Conservation (phyloP, 768 basidiomycete genomes). For the Naganishia friedmannii region DNA sequence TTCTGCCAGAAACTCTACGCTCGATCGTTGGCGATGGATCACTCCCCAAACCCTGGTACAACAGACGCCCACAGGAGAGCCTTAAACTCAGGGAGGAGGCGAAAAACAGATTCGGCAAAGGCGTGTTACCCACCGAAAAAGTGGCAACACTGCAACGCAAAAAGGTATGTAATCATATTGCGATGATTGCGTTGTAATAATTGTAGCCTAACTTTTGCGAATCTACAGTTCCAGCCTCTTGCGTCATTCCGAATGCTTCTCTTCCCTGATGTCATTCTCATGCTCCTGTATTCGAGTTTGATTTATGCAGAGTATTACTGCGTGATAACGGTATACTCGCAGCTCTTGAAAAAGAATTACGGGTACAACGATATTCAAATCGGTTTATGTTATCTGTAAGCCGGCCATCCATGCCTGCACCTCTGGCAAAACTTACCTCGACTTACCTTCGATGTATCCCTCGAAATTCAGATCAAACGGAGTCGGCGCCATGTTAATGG, state of each 20-base stretch:
- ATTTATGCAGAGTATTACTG: conserved; percentile 48
- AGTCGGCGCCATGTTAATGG: conserved; percentile 66
- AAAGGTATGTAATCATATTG: conserved; percentile 34
- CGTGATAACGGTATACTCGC: conserved; percentile 53
- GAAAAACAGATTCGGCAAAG: conserved; percentile 36
- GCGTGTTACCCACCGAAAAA: conserved; percentile 24
- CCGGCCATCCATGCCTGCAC: not conserved
- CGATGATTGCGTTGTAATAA: not conserved
- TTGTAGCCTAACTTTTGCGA: not conserved
- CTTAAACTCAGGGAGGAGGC: conserved; percentile 34
- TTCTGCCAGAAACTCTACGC: conserved; percentile 57
- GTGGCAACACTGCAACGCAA: conserved; percentile 34
- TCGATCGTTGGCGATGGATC: conserved; percentile 49
- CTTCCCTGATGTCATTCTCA: conserved; percentile 45
- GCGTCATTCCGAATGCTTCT: conserved; percentile 44
- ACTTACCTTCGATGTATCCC: not conserved
- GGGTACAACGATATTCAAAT: conserved; percentile 63
- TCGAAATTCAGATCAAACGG: conserved; percentile 58
- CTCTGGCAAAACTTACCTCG: not conserved
- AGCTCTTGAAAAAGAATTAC: conserved; percentile 63
- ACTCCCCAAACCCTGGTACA: conserved; percentile 43
- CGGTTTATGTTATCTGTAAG: conserved; percentile 69
- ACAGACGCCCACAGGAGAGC: conserved; percentile 40
- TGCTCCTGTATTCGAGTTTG: conserved; percentile 43
- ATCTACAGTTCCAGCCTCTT: conserved; percentile 43